These are phyloP conservation scores for Thinopyrum obtusiflorum DNA, from an alignment of 202 grass and related monocot genomes.

Conservation along the genomic window DNA sequence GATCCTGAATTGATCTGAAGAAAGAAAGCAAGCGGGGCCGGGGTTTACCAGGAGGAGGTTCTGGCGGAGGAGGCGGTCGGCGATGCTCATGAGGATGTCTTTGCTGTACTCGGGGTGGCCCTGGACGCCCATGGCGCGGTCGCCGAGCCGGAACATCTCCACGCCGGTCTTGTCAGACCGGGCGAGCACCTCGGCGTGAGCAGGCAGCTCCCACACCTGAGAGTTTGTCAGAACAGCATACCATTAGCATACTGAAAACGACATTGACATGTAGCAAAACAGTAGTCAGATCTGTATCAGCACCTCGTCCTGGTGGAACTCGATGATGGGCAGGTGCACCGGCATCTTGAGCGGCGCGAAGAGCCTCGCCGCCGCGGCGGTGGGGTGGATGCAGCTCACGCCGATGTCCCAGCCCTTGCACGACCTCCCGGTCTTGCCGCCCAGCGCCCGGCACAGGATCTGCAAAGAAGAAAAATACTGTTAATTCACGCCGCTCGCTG, in stretches of 20 bases:
- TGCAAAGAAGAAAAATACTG: constrained; percentile 13
- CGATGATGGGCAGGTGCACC: constrained; percentile 77
- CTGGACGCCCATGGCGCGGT: constrained; percentile 79
- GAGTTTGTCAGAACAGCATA: background rate
- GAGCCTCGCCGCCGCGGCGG: constrained; percentile 51
- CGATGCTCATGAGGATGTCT: constrained; percentile 84
- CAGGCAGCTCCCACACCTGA: constrained; percentile 75
- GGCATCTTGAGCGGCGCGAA: constrained; percentile 71
- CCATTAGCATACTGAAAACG: background rate
- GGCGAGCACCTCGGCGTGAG: constrained; percentile 66
- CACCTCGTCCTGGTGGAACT: constrained; percentile 96
- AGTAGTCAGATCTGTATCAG: no score
- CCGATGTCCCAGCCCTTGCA: constrained; percentile 89
- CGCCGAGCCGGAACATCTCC: constrained; percentile 81
- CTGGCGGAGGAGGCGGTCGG: constrained; percentile 65
- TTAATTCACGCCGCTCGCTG: no score
- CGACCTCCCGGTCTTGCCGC: constrained; percentile 66
- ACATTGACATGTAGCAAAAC: no score
- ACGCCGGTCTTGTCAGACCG: constrained; percentile 72
- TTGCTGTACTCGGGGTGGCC: constrained; percentile 98
- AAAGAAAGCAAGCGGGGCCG: no score
- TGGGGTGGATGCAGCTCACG: constrained; percentile 87
- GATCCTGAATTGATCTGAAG: no score
- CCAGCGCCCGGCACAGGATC: constrained; percentile 82
- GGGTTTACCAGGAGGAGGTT: constrained; percentile 68